Evolutionary conservation across 306 rosid species (phyloP), one percentile per base, ranked within the genome.

Genomic region (Gastrolobium villosum): DNA sequence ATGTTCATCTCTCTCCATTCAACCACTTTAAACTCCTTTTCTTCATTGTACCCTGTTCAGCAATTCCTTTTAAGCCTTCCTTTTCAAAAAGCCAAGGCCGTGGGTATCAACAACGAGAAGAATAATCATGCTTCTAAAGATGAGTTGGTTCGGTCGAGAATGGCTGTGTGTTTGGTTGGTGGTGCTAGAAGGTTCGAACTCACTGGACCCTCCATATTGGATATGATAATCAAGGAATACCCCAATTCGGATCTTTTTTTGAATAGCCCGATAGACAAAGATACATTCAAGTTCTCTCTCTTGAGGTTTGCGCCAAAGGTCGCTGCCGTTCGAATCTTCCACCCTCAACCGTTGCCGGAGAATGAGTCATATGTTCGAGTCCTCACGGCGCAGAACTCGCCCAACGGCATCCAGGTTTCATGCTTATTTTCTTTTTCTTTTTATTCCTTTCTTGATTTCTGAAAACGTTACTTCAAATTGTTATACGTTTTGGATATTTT

Each of bases 111-210:
- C 26, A 13, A 1, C 37, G 57, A 41, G 62, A 59, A 41, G 39
- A 37, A 41, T 39, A 20, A 78, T 70, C 54, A 34, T 15, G 65
- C 10, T 69, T 69, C 28, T 2, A 88, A 89, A 31, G 82, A 80
- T 1, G 89, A 89, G 61, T 61, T 90, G 84, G 20, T 73, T 36
- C 88, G 82, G 6, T 90, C 99, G 7, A 91, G 85, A 85, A 89
- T 95, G 7, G 99, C 98, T 1, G 91, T 95, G 30, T 95, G 99
- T 60, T 77, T 95, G 86, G 99, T 95, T 0, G 99, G 99, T 4
- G 99, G 99, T 43, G 99, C 99, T 5, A 80, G 99, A 61, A 88
- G 97, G 80, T 95, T 95, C 74, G 99, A 95, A 81, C 88, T 95
- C 30, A 90, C 97, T 0, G 99, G 99, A 63, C 98, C 99, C 5